Conservation (phyloP, 176 grass and related monocot genomes). For the Saccharum officinarum region DNA sequence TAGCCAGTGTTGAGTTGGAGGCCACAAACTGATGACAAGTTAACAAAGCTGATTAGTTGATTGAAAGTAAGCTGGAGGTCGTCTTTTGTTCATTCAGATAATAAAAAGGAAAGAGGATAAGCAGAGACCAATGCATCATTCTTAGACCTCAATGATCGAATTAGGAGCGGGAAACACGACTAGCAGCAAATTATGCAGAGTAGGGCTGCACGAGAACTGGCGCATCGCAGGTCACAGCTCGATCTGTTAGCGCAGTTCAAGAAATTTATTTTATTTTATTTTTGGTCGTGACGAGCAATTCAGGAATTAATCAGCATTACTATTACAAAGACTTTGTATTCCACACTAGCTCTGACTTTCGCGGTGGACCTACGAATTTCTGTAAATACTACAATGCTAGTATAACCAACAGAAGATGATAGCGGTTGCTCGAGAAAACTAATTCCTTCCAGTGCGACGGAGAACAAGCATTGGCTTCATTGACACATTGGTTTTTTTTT, state of each 20-base stretch:
- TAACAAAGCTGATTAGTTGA: not conserved
- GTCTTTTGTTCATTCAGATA: not conserved
- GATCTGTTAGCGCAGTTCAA: not conserved
- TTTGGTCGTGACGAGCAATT: not conserved
- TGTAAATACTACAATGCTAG: not conserved
- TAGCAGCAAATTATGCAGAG: not conserved
- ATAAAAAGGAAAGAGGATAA: not conserved
- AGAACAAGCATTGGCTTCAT: not conserved
- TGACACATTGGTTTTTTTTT: not conserved
- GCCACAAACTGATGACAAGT: slow-evolving; percentile 3
- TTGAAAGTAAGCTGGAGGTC: not conserved
- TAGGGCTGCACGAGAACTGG: not conserved
- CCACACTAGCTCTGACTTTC: not conserved
- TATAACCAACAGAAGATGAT: not conserved
- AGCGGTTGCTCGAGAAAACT: not conserved
- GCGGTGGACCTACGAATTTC: not conserved
- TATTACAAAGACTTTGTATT: not conserved
- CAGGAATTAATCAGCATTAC: not conserved
- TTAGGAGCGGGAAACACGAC: not conserved
- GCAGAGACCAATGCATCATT: not conserved
- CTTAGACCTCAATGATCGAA: not conserved
- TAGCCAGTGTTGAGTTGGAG: slow-evolving; percentile 33
- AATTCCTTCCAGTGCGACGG: not conserved
- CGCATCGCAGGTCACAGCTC: not conserved
- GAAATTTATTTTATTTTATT: not conserved